Conservation (phyloP, 2,329 filamentous ascomycete genomes). For the Epichloe typhina region DNA sequence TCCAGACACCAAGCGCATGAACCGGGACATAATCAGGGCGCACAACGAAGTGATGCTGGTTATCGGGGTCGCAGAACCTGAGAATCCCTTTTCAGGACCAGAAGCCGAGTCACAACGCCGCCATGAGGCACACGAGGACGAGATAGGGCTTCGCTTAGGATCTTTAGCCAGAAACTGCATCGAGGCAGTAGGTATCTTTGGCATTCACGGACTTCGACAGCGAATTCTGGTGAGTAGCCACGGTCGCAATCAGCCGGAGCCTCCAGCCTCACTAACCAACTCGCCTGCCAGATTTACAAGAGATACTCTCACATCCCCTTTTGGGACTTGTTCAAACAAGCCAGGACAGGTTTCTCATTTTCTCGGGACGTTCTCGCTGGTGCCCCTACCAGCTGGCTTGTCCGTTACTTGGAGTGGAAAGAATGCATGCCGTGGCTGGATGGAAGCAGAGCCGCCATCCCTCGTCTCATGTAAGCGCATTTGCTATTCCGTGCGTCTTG, state of each 20-base stretch:
- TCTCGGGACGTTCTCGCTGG: slow-evolving; percentile 20
- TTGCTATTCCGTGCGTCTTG: neutral
- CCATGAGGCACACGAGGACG: slow-evolving; percentile 34
- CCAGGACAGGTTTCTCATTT: slow-evolving; percentile 17
- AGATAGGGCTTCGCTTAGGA: slow-evolving; percentile 27
- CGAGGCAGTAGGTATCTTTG: slow-evolving; percentile 35
- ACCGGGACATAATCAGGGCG: slow-evolving; percentile 43
- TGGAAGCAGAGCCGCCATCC: slow-evolving; percentile 8
- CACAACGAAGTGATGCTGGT: slow-evolving; percentile 53
- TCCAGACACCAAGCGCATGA: slow-evolving; percentile 38
- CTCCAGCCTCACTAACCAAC: slow-evolving; percentile 2
- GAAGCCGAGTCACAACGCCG: slow-evolving; percentile 28
- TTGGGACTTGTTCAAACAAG: slow-evolving; percentile 24
- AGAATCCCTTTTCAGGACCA: slow-evolving; percentile 27
- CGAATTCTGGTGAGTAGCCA: slow-evolving; percentile 36
- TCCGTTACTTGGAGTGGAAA: slow-evolving; percentile 16
- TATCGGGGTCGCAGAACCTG: slow-evolving; percentile 48
- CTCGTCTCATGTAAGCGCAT: slow-evolving; percentile 17
- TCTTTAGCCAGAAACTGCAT: slow-evolving; percentile 20
- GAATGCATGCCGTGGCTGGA: slow-evolving; percentile 14
- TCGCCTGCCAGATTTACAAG: slow-evolving; percentile 33
- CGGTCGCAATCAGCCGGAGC: neutral
- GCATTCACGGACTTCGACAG: slow-evolving; percentile 37
- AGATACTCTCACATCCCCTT: slow-evolving; percentile 36
- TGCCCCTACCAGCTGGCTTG: slow-evolving; percentile 17